Base-by-base conservation (phyloP, 805 yeast genomes). In the Metschnikowia cerradonensis region DNA sequence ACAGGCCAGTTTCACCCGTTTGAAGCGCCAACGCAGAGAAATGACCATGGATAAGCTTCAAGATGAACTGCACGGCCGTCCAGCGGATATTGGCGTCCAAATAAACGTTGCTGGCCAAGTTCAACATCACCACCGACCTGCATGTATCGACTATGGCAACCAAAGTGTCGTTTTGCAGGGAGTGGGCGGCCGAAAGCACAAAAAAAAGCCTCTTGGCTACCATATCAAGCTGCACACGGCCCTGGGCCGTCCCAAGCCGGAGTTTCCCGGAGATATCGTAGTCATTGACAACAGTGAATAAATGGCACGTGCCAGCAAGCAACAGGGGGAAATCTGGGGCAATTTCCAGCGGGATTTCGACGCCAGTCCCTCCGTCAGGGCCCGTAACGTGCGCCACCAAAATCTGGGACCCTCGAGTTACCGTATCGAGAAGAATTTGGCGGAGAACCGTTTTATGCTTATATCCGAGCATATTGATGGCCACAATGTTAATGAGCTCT, bases 201-300 rank as follows among this genome's bases (percentile, higher is more conserved):
- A 66, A 69, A 67, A 72, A 70, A 6, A 71, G 43, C 51, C 64
- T 68, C 43, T 70, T 56, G 23, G 68, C 61, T 15, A 56, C 54
- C 23, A 64, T 59, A 43, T 71, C 75, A 33, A 73, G 62, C 32
- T 58, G 62, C 19, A 70, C 60, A 41, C 60, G 63, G 44, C 55
- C 49, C 19, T 54, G 55, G 6, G 57, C 49, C 5, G 63, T 47
- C 45, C 61, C 61, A 2, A 67, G 48, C n/a, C 60, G 56, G 38
- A 71, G 54, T 47, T 67, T 69, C 19, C 54, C 47, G 10, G 68
- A 52, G 11, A 71, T 54, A 41, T 71, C 76, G 51, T 65, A 64
- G 54, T 72, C 76, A 50, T 68, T 69, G 15, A 71, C 49, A 7
- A 72, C 65, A 4, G 74, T 60, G 49, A 64, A 72, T n/a, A 70